A percentile compares a stretch with the other conserved stretches of the same genome.
Conservation (phyloP, 306 rosid genomes). For the Citrullus colocynthis region DNA sequence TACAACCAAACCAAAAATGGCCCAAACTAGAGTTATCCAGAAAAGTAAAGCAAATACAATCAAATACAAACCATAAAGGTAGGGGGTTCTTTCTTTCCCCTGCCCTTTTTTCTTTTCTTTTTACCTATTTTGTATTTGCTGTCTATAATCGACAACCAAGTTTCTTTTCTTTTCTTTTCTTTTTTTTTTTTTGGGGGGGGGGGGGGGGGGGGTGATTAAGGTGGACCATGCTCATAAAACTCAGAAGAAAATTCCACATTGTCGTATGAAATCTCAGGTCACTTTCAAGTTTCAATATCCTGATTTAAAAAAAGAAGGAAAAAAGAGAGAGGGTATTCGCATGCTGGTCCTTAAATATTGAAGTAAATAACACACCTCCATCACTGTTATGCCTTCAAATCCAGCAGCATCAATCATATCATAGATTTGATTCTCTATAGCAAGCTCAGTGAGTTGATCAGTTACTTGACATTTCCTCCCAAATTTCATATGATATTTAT, state of each 20-base stretch:
- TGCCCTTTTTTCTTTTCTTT: too few relatives aligned
- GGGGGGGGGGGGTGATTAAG: too few relatives aligned
- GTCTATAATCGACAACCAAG: too few relatives aligned
- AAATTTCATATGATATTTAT: slow-evolving; percentile 29
- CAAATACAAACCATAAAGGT: too few relatives aligned
- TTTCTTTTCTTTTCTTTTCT: too few relatives aligned
- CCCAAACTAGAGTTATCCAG: too few relatives aligned
- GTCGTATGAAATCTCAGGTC: background rate
- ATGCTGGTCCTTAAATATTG: background rate
- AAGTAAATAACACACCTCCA: slow-evolving; percentile 42
- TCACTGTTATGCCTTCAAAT: slow-evolving; percentile 45
- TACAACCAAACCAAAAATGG: too few relatives aligned
- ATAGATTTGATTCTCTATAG: slow-evolving; percentile 58
- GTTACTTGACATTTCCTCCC: slow-evolving; percentile 34
- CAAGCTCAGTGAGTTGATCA: slow-evolving; percentile 70
- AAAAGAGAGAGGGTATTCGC: too few relatives aligned
- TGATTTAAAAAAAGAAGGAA: background rate
- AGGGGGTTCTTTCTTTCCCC: too few relatives aligned
- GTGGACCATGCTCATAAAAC: background rate
- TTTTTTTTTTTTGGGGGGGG: too few relatives aligned
- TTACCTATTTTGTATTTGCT: too few relatives aligned
- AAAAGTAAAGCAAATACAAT: too few relatives aligned
- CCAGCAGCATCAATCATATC: slow-evolving; percentile 69
- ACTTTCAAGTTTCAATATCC: background rate
- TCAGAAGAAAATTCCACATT: background rate